phyloP scores from a whole-genome alignment of 2,329 filamentous ascomycete genomes.

The Myriosclerotinia scirpicola region DNA sequence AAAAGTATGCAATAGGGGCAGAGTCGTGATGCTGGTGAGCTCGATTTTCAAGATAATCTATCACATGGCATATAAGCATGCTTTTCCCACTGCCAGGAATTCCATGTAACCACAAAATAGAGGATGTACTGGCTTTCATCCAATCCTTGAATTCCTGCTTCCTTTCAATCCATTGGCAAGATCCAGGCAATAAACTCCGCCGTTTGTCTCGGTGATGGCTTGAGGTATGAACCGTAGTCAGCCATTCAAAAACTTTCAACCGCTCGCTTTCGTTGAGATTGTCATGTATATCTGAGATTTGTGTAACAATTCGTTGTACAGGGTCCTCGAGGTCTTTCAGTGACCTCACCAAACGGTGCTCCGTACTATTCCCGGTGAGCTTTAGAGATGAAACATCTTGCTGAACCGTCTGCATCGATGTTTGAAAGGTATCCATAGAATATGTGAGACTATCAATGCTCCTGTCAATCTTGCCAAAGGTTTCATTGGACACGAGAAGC shows the following conservation, averaged over 20 bases:
- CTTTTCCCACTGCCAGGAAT: constrained; percentile 42
- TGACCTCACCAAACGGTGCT: background rate
- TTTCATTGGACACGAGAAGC: constrained; percentile 16
- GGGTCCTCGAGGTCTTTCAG: constrained; percentile 18
- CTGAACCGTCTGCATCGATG: background rate
- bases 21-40: background rate
- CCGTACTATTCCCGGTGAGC: background rate
- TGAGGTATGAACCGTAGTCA: background rate
- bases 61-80: constrained; percentile 35
- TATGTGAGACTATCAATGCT: background rate
- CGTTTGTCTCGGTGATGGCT: background rate
- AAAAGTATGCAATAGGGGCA: constrained; percentile 34
- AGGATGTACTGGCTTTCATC: constrained; percentile 38
- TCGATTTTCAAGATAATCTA: constrained; percentile 21
- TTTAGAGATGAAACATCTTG: background rate
- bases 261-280: background rate
- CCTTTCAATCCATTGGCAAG: constrained; percentile 32
- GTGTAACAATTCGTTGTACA: constrained; percentile 18
- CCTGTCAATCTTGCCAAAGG: background rate
- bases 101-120: constrained; percentile 42
- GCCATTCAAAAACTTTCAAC: background rate
- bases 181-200: constrained; percentile 25
- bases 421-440: background rate
- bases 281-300: background rate
- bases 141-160: constrained; percentile 35